Evolutionary conservation across 2,329 filamentous ascomycete species (phyloP), one percentile per base, ranked within the genome.

Genomic region (Phialophora tarda): DNA sequence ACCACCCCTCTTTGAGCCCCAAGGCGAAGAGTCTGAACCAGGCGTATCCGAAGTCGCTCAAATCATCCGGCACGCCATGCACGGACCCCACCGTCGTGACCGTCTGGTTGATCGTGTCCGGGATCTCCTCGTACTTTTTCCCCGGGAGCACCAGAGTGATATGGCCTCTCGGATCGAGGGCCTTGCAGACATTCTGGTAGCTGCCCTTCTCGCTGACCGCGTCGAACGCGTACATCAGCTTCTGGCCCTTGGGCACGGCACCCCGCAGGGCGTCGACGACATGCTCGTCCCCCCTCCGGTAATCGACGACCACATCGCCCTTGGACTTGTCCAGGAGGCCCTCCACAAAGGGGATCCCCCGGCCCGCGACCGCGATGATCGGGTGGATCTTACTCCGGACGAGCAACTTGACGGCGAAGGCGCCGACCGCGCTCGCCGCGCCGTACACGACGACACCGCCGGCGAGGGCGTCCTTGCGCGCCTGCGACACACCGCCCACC

Each of bases 301-400:
- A 89, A 77, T 89, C 87, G 64, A 89, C 74, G 24, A 89, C 77
- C 0, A 78, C 76, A 71, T 89, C 87, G 47, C 86, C 86, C 72
- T 84, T 85, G 17, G 55, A 59, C 47, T 64, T 75, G 72, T 87
- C 83, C 62, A 89, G 81, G 47, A 88, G 76, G 0, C 73, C 75
- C 73, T 84, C 79, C 2, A 88, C 85, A 71, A 84, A 84, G 2
- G 80, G 72, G 7, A 75, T 75, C 6, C 84, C 84, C 12, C 58
- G 78, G 6, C 88, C 87, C 0, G 87, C 86, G 6, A 89, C 80
- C 66, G 81, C 82, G 69, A 90, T 86, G 53, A 89, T 77, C 0
- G 87, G 88, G 74, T 89, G 85, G 65, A 89, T 85, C 73, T 87
- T 85, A 66, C 82, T 82, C 7, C 78, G 77, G 4, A 72, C 73